phyloP scores from a whole-genome alignment of 164 flowering plant genomes.

The Dillenia turbinata region DNA sequence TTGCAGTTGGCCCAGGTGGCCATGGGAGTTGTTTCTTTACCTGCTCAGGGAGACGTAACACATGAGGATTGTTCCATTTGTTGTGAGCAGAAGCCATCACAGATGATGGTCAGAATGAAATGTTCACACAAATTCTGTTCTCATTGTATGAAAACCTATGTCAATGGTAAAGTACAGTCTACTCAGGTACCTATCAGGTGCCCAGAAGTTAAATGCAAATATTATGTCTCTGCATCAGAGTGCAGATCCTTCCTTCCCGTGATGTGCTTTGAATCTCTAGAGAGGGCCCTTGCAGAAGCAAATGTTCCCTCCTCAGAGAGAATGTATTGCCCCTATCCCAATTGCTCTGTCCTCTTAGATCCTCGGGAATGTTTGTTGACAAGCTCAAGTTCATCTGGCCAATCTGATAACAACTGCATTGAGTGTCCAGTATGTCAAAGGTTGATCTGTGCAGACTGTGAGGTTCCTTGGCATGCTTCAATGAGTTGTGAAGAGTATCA shows the following conservation, averaged over 20 bases:
- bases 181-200: slow-evolving; percentile 78
- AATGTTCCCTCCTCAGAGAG: slow-evolving; percentile 40
- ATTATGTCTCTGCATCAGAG: slow-evolving; percentile 57
- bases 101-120: slow-evolving; percentile 61
- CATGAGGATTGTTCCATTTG: slow-evolving; percentile 69
- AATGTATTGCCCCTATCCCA: slow-evolving; percentile 66
- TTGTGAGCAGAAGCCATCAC: slow-evolving; percentile 58
- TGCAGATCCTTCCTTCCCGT: slow-evolving; percentile 74
- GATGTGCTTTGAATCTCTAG: slow-evolving; percentile 47
- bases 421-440: slow-evolving; percentile 80
- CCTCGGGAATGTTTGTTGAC: slow-evolving; percentile 55
- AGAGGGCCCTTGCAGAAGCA: slow-evolving; percentile 61
- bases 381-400: slow-evolving; percentile 63
- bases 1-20: slow-evolving; percentile 70
- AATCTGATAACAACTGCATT: slow-evolving; percentile 43
- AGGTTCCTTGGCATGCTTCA: slow-evolving; percentile 85
- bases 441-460: slow-evolving; percentile 68
- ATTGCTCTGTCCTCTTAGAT: slow-evolving; percentile 68
- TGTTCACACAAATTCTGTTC: slow-evolving; percentile 90
- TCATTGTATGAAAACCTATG: slow-evolving; percentile 71
- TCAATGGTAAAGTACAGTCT: slow-evolving; percentile 54
- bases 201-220: slow-evolving; percentile 67
- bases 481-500: slow-evolving; percentile 80
- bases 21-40: slow-evolving; percentile 54
- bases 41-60: slow-evolving; percentile 24